Conservation (phyloP, 2,329 filamentous ascomycete genomes). For the Colletotrichum navitas region DNA sequence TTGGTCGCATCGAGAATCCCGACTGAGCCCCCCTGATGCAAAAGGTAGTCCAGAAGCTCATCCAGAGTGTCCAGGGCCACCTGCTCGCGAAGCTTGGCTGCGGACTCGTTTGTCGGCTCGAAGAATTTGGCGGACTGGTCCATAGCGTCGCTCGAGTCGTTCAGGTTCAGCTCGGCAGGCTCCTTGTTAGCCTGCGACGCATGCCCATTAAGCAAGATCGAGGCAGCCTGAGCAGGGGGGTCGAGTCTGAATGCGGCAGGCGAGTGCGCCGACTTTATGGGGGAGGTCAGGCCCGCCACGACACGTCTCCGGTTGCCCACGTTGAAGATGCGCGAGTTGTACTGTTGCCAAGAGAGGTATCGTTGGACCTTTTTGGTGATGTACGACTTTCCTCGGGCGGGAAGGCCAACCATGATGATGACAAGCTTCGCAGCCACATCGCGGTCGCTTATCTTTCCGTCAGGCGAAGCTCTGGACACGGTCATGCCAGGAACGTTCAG, state of each 20-base stretch:
- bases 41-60: constrained; percentile 90
- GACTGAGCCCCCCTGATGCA: constrained; percentile 85
- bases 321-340: constrained; percentile 96
- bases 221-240: constrained; percentile 66
- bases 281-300: constrained; percentile 71
- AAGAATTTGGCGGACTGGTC: constrained; percentile 96
- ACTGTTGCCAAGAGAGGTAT: constrained; percentile 97
- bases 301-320: constrained; percentile 91
- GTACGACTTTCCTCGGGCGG: constrained; percentile 96
- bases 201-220: constrained; percentile 69
- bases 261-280: constrained; percentile 55
- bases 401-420: constrained; percentile 97
- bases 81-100: constrained; percentile 87
- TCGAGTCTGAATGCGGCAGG: constrained; percentile 49
- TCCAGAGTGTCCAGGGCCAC: constrained; percentile 93
- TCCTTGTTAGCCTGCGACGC: constrained; percentile 57
- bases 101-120: constrained; percentile 87
- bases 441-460: constrained; percentile 91
- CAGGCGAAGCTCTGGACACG: constrained; percentile 92
- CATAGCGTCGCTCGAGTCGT: constrained; percentile 63
- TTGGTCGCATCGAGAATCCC: constrained; percentile 98
- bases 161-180: constrained; percentile 51
- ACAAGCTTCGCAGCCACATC: constrained; percentile 97
- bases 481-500: constrained; percentile 98
- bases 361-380: constrained; percentile 98